Evolutionary conservation across 345 rosid genomes (phyloP), one percentile per base, ranked within the genome.

Genomic region (Citrus cavaleriei): DNA sequence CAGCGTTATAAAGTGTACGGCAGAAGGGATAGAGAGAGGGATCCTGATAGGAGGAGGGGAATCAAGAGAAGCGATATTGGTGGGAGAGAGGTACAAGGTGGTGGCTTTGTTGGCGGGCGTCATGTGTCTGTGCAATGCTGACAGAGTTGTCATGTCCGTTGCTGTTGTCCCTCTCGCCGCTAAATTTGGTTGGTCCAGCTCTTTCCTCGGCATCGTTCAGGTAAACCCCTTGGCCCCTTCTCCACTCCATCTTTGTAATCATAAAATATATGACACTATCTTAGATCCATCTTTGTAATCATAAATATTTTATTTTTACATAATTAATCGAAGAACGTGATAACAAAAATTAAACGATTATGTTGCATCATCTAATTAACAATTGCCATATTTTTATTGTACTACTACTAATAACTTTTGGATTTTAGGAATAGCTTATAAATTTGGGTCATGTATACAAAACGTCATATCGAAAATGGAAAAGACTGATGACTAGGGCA

Each of bases 91-190:
- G 86, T 88, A 89, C 32, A 95, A 92, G 84, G 93, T 95, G 85
- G 97, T 89, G 86, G 91, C 87, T 40, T 70, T 95, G 64, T 81
- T 90, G 83, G 98, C 98, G 28, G 85, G 84, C 38, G 95, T 88
- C 25, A 87, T 95, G 98, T 90, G 98, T 82, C 86, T 95, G 2
- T 93, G 98, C 82, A 95, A 95, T 89, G 99, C 99, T 6, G 98
- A 95, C 40, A 82, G 97, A 57, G 93, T 93, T 35, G 95, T 95
- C 8, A 95, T 95, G 99, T 95, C 99, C 1, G 97, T 95, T 0
- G 91, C 99, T 37, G 80, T 93, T 59, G 99, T 95, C 67, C 99
- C 99, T 22, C 93, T 95, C 4, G 98, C 99, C 34, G 89, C 92
- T 10, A 89, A 89, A 76, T 81, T 78, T 74, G 97, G 95, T 2